Base-by-base conservation (phyloP, 352 stramenopile species). In the Pythium phragmiticola region DNA sequence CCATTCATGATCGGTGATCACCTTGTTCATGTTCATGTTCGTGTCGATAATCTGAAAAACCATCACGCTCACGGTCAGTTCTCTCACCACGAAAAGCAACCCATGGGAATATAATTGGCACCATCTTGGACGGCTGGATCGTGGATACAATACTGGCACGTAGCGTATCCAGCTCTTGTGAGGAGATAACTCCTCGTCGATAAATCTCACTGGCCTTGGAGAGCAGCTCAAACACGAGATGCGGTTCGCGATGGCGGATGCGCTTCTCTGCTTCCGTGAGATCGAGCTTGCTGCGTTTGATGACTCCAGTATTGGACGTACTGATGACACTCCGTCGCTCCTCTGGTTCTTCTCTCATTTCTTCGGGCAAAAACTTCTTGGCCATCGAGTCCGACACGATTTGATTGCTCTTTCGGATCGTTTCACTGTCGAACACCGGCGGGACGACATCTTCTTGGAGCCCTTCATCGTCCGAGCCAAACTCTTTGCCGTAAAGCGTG, bases 1-100 rank as follows among this genome's bases (percentile, higher is more conserved):
- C 86, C 86, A 95, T 63, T 95, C 82, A 66, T 95, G 86, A 47
- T 95, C 84, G 5, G 86, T 90, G 47, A 95, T 95, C 66, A 91
- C 87, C 21, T 78, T 77, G 63, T 92, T 80, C 84, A 90, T 92
- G 39, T 85, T 89, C 73, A 91, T 89, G 0, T 84, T 89, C 76
- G 85, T 90, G 61, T 92, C 83, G 43, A 84, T 88, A 36, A 94
- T 69, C 83, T 92, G 54, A 16, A 66, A 2, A 50, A 30, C 13
- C 12, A 46, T 16, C 6, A 49, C 17, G 16, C 7, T 37, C 23
- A 52, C n/a, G n/a, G 17, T 43, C 21, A 26, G 19, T 21, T 1
- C 19, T 12, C n/a, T 48, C 26, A 2, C n/a, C 23, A 41, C 2
- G 23, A 59, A 2, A 16, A 34, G 33, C n/a, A 37, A 53, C 36